Base-by-base conservation (phyloP, 345 rosid genomes). In the Salix caprea region DNA sequence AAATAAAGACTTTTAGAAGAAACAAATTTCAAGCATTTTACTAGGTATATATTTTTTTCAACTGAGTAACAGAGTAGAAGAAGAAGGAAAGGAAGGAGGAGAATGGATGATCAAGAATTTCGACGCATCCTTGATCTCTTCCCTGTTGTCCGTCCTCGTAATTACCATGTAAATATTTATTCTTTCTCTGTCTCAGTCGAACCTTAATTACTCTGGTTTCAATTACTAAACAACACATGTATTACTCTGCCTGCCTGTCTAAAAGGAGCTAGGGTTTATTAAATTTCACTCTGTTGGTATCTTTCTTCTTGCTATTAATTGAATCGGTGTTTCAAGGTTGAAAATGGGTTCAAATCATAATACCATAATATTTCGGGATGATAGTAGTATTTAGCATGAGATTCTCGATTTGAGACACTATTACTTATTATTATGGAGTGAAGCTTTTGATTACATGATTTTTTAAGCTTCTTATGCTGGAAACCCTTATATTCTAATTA, bases 51-150 rank as follows among this genome's bases (percentile, higher is more conserved):
- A 40, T 5, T 50, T 16, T 50, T 50, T 50, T 18, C 8, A 0
- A 46, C 4, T 18, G 56, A 50, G 21, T 18, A 1, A 50, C 19
- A 19, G 5, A 50, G 52, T 46, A 46, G 18, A 3, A 13, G 44
- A 9, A 40, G 50, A 2, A 13, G n/a, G 46, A 40, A 40, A 40
- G 46, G 13, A 69, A 21, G 24, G 5, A 36, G 24, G 18, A 18
- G 39, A 28, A 88, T 95, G 99, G 97, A 95, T 9, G 97, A 91
- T 73, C 83, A 83, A 65, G 97, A 95, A 78, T 95, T 95, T 82
- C 87, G 83, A 50, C 91, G 90, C 81, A 83, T 86, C 54, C 92
- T 95, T 2, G 85, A 89, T 73, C 91, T 89, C 82, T 95, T 93
- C 85, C 97, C 97, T 24, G 84, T 93, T 73, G 93, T 89, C 65